Conservation (phyloP, 2,329 filamentous ascomycete genomes). For the Cercospora berteroae region DNA sequence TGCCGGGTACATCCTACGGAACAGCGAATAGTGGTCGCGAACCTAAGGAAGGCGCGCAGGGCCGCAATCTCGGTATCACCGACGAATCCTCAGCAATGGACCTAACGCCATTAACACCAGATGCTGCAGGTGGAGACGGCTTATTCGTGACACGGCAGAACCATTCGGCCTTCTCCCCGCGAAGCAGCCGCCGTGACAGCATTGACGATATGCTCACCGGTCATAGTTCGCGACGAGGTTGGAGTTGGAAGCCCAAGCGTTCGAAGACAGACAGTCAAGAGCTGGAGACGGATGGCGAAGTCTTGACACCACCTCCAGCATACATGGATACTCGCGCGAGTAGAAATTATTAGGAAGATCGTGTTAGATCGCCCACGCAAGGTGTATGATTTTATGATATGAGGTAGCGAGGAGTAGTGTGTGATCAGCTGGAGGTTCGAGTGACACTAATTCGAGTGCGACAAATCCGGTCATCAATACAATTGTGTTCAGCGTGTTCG, state of each 20-base stretch:
- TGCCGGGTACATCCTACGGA: constrained; percentile 23
- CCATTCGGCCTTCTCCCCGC: not conserved
- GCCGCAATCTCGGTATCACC: constrained; percentile 26
- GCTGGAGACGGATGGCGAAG: not conserved
- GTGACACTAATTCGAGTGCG: not conserved
- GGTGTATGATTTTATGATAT: constrained; percentile 2
- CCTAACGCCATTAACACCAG: not conserved
- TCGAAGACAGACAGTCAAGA: not conserved
- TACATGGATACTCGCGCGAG: not conserved
- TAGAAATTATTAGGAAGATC: not conserved
- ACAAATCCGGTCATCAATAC: not conserved
- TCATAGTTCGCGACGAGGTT: not conserved
- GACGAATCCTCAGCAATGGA: not conserved
- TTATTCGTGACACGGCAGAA: not conserved
- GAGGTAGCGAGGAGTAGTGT: not conserved
- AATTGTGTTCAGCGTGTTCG: not conserved
- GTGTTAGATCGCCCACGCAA: not conserved
- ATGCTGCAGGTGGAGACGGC: not conserved
- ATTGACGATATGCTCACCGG: not conserved
- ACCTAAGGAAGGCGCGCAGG: constrained; percentile 32
- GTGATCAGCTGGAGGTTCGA: not conserved
- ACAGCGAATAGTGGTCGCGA: constrained; percentile 20
- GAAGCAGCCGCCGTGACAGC: not conserved
- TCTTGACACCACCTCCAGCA: not conserved
- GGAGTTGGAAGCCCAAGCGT: not conserved